Base-by-base conservation (phyloP, 768 basidiomycete species). In the Suillus variegatus region DNA sequence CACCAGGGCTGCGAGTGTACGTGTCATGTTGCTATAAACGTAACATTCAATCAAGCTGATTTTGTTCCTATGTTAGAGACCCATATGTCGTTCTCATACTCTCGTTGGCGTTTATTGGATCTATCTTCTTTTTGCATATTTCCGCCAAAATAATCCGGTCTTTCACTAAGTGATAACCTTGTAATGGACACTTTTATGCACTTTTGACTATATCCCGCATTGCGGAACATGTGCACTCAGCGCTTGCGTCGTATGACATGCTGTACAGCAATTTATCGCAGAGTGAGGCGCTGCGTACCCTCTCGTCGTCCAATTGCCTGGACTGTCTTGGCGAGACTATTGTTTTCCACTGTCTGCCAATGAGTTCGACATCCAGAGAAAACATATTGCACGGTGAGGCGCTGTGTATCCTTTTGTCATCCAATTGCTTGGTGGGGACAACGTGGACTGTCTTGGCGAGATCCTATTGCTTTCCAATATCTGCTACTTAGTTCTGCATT, bases 111-210 rank as follows among this genome's bases (percentile, higher is more conserved):
- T 98, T 98, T 85, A 97, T 98, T 80, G 95, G 90, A 46, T 97
- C 95, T 65, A 97, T 97, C 76, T 97, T 98, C 88, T 97, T 97
- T 90, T 91, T 97, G 49, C 96, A 98, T 78, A 97, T 97, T 76
- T 91, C 94, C 52, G 94, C 95, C 70, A 97, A 97, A 82, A 84
- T 97, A 77, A 93, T 97, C 77, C 89, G 93, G 68, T 87, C 88
- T 55, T 94, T 97, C 79, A 90, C 93, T 69, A 95, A 94, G 78
- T 95, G 84, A 69, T 73, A 63, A 66, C 55, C 44, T 60, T 58
- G 55, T 62, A 63, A 60, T 66, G 62, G 44, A 65, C 28, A 49
- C 63, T 49, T 61, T 55, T 46, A 36, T 63, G 55, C 41, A 22
- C 9, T 58, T 20, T 49, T 49, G 58, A 43, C 58, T 60, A 44